Conservation (phyloP, 2,329 filamentous ascomycete species). For the Monosporascus cannonballus region DNA sequence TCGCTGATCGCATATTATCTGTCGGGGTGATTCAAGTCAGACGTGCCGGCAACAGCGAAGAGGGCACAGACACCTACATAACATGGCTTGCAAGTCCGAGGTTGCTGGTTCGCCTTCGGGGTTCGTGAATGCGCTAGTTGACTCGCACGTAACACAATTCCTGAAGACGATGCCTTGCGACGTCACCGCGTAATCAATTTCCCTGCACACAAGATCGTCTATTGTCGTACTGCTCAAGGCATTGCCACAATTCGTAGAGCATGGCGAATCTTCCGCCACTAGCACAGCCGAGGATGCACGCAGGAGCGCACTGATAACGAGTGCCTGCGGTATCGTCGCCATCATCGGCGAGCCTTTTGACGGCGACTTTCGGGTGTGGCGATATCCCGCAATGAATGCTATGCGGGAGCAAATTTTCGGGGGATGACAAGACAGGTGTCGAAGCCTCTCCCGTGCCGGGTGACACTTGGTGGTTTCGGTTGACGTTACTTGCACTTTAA, state of each 20-base stretch:
- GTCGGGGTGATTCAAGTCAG: constrained; percentile 10
- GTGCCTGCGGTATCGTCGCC: constrained; percentile 11
- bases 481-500: neutral
- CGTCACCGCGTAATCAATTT: constrained; percentile 29
- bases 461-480: neutral
- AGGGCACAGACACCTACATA: constrained; percentile 41
- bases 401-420: constrained; percentile 5
- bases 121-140: constrained; percentile 39
- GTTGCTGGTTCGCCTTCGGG: constrained; percentile 25
- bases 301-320: constrained; percentile 12
- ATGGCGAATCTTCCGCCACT: constrained; percentile 42
- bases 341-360: constrained; percentile 1
- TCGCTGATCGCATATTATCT: constrained; percentile 55
- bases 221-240: constrained; percentile 38
- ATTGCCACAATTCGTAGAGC: constrained; percentile 47
- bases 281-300: constrained; percentile 29
- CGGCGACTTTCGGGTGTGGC: constrained; percentile 6
- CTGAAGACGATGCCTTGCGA: constrained; percentile 43
- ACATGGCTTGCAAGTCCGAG: constrained; percentile 46
- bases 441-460: neutral
- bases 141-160: constrained; percentile 46
- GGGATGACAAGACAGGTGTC: neutral
- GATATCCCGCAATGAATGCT: neutral
- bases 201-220: constrained; percentile 43
- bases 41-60: constrained; percentile 1